These are phyloP conservation scores for Cercospora sp. DNA, from an alignment of 2,329 filamentous ascomycete genomes.

Conservation along the genomic window DNA sequence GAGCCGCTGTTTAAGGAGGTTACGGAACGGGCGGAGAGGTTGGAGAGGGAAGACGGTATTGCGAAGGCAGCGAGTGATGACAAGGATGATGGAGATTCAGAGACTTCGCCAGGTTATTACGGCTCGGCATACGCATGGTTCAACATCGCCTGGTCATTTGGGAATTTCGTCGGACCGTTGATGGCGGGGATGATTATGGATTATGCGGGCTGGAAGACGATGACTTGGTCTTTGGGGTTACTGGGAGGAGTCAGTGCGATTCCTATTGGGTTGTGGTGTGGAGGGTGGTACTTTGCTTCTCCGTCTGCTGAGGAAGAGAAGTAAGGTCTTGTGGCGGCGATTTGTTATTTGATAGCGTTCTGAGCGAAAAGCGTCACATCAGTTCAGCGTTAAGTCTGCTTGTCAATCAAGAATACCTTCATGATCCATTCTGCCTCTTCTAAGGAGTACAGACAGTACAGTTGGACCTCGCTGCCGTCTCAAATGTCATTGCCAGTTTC, in stretches of 20 bases:
- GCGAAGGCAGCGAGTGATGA: neutral
- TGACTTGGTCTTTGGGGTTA: constrained; percentile 27
- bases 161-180: constrained; percentile 30
- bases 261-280: constrained; percentile 42
- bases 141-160: constrained; percentile 32
- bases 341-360: neutral
- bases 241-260: constrained; percentile 52
- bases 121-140: constrained; percentile 57
- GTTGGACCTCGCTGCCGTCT: neutral
- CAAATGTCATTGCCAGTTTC: too few relatives aligned
- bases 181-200: constrained; percentile 32
- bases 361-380: neutral
- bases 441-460: neutral
- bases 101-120: constrained; percentile 9
- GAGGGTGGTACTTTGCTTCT: constrained; percentile 18
- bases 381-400: neutral
- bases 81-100: neutral
- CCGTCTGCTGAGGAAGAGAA: neutral
- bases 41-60: constrained; percentile 17
- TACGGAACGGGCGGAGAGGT: constrained; percentile 21
- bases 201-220: constrained; percentile 30
- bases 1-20: constrained; percentile 31
- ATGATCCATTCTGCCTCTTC: neutral
- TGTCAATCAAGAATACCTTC: neutral
- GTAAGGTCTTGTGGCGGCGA: too few relatives aligned